Percentiles rank a stretch among this genome's conserved stretches.
These are phyloP conservation scores for Lactifluus subvellereus DNA, from an alignment of 768 basidiomycete genomes.

Conservation along the genomic window DNA sequence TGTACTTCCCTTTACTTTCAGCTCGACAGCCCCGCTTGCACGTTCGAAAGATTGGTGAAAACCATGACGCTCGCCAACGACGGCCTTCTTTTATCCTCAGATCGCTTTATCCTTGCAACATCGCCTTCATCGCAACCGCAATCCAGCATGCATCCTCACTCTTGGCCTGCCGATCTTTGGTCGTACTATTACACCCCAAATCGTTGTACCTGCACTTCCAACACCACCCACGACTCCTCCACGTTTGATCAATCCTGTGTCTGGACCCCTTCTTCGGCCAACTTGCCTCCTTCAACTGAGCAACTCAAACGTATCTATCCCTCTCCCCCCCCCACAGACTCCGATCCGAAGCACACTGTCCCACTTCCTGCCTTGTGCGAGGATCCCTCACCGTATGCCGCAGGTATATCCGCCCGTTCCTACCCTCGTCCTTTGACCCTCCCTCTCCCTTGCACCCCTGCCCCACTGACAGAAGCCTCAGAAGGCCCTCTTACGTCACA, in stretches of 20 bases:
- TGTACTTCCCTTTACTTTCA: conserved; percentile 5
- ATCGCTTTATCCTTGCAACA: conserved; percentile 4
- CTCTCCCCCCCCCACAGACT: conserved; percentile 24
- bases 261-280: background rate
- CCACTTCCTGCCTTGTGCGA: conserved; percentile 21
- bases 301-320: conserved; percentile 20
- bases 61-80: conserved; percentile 20
- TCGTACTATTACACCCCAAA: conserved; percentile 19
- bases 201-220: conserved; percentile 12
- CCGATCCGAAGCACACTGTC: conserved; percentile 26
- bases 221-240: conserved; percentile 16
- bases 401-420: background rate
- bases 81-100: conserved; percentile 4
- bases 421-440: conserved; percentile 1
- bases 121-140: conserved; percentile 13
- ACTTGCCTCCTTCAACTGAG: background rate
- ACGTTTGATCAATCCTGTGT: conserved; percentile 17
- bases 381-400: conserved; percentile 10
- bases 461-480: background rate
- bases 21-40: conserved; percentile 9
- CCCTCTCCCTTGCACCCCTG: background rate
- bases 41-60: conserved; percentile 21
- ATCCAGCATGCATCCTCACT: conserved; percentile 10
- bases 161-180: conserved; percentile 15
- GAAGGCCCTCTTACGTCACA: conserved; percentile 20